Conservation (phyloP, 768 basidiomycete species). For the Boletus rubescentipes region DNA sequence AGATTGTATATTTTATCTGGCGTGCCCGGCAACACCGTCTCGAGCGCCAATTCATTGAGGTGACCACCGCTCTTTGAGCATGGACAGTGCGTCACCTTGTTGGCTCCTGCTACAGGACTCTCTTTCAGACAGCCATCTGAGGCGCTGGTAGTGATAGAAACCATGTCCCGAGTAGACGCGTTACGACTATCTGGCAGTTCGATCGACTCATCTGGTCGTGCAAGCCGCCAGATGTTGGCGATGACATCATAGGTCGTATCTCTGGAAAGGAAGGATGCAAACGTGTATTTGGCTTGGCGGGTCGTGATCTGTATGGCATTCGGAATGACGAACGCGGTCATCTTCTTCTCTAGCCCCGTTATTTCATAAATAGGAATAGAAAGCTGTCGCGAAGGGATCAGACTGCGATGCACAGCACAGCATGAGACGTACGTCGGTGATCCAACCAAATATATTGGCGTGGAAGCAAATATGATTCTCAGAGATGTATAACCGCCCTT, state of each 20-base stretch:
- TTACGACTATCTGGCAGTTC: slow-evolving; percentile 22
- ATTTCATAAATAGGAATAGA: slow-evolving; percentile 89
- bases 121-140: slow-evolving; percentile 18
- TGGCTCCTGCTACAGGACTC: slow-evolving; percentile 14
- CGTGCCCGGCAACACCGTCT: slow-evolving; percentile 79
- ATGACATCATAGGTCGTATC: slow-evolving; percentile 97
- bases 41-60: slow-evolving; percentile 71
- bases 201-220: slow-evolving; percentile 62
- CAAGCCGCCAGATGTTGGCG: slow-evolving; percentile 91
- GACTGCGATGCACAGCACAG: slow-evolving; percentile 1
- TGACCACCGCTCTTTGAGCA: slow-evolving; percentile 74
- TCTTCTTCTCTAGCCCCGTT: slow-evolving; percentile 86
- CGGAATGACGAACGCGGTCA: slow-evolving; percentile 97
- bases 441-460: slow-evolving; percentile 99
- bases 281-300: slow-evolving; percentile 80
- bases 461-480: slow-evolving; percentile 99
- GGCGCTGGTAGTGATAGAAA: slow-evolving; percentile 14
- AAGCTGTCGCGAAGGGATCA: slow-evolving; percentile 47
- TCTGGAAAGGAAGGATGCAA: slow-evolving; percentile 93
- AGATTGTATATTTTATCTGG: slow-evolving; percentile 96
- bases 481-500: slow-evolving; percentile 94
- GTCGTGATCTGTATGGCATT: slow-evolving; percentile 94
- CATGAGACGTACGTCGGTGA: slow-evolving; percentile 76
- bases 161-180: slow-evolving; percentile 19
- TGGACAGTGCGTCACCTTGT: slow-evolving; percentile 67